Conservation (phyloP, 768 basidiomycete genomes). For the Leccinellum rugosiceps region DNA sequence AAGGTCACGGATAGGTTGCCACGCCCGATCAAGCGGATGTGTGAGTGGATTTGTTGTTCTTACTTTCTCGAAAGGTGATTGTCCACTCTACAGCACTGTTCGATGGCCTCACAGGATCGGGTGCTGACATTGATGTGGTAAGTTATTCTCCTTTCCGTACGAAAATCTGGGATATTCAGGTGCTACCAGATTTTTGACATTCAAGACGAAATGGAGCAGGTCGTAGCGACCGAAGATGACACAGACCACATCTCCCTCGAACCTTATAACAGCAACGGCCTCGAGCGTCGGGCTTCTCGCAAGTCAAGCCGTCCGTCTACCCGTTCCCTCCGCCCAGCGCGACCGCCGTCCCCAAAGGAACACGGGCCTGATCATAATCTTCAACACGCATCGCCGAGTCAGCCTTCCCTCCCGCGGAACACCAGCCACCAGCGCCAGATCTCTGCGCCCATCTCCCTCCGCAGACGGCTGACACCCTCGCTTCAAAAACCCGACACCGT, state of each 20-base stretch:
- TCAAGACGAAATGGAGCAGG: conserved; percentile 48
- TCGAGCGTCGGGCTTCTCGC: conserved; percentile 32
- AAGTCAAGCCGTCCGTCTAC: conserved; percentile 33
- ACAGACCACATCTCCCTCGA: conserved; percentile 9
- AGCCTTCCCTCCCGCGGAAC: conserved; percentile 9
- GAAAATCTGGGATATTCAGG: neutral
- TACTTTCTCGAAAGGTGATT: neutral
- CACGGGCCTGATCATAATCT: conserved; percentile 8
- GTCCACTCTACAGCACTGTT: conserved; percentile 56
- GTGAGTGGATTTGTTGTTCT: conserved; percentile 41
- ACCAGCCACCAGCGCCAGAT: conserved; percentile 9
- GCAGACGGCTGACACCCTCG: conserved; percentile 21
- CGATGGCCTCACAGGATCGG: conserved; percentile 73
- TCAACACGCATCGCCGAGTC: neutral
- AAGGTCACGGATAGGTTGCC: conserved; percentile 73
- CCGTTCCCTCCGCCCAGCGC: conserved; percentile 19
- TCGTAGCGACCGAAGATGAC: conserved; percentile 7
- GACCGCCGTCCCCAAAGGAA: conserved; percentile 22
- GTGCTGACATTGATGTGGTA: conserved; percentile 73
- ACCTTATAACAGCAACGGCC: conserved; percentile 4
- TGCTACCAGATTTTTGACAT: conserved; percentile 69
- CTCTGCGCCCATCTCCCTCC: conserved; percentile 16
- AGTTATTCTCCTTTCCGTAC: conserved; percentile 14
- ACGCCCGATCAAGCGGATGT: conserved; percentile 65
- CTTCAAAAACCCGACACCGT: conserved; percentile 21